phyloP scores from a whole-genome alignment of 1,139 yeast genomes.

The Candida neerlandica region DNA sequence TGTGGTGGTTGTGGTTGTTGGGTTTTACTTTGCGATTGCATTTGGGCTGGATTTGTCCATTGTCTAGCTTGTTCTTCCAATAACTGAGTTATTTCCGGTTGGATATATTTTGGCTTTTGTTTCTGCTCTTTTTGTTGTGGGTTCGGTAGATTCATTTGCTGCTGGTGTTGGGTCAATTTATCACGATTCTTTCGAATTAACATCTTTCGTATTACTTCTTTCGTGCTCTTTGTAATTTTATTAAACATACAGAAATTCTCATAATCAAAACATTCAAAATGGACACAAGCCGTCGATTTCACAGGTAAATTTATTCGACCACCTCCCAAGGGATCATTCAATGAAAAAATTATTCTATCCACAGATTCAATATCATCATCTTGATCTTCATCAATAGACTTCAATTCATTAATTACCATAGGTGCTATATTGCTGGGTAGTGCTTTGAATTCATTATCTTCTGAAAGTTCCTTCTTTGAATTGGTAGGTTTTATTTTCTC shows the following conservation, averaged over 20 bases:
- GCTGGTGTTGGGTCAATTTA: conserved; percentile 23
- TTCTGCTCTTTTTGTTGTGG: background rate
- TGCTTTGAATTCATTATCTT: conserved; percentile 21
- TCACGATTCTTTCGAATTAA: conserved; percentile 28
- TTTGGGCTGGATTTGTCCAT: background rate
- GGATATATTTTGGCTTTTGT: background rate
- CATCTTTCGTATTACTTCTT: conserved; percentile 29
- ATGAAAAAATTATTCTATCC: conserved; percentile 31
- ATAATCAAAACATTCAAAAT: conserved; percentile 52
- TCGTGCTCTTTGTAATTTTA: conserved; percentile 35
- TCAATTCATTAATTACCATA: conserved; percentile 26
- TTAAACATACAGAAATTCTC: conserved; percentile 45
- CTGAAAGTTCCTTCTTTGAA: background rate
- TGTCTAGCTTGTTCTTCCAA: background rate
- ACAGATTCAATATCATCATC: conserved; percentile 30
- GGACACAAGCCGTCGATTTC: conserved; percentile 39
- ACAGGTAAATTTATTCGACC: conserved; percentile 44
- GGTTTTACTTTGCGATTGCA: background rate
- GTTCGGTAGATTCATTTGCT: conserved; percentile 6
- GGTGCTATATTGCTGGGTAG: conserved; percentile 30
- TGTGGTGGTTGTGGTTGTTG: background rate
- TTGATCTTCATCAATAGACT: conserved; percentile 19
- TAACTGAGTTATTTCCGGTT: background rate
- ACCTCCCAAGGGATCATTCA: conserved; percentile 38
- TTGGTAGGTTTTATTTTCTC: background rate